phyloP scores from a whole-genome alignment of 129 eudicot species.

The Rutidosis leptorrhynchoides region DNA sequence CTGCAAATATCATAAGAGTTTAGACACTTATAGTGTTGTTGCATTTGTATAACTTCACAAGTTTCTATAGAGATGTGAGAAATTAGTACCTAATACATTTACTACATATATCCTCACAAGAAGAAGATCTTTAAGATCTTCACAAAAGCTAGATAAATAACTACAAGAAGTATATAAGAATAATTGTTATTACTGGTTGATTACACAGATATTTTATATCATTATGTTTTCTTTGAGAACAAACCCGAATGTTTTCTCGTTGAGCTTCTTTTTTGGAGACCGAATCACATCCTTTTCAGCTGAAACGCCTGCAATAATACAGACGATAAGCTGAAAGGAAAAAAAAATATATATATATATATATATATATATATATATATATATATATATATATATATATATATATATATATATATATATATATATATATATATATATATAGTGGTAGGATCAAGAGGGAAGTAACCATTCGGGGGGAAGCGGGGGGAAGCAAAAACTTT shows the following conservation, averaged over 20 bases:
- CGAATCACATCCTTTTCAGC: slow-evolving; percentile 25
- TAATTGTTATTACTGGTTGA: too few species aligned
- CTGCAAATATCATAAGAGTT: slow-evolving; percentile 39
- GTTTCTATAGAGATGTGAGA: slow-evolving; percentile 13
- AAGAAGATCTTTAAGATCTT: slow-evolving; percentile 63
- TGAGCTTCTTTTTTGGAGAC: slow-evolving; percentile 24
- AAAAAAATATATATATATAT: background rate
- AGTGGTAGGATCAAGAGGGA: too few species aligned
- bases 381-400: too few species aligned
- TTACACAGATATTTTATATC: background rate
- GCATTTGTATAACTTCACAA: too few species aligned
- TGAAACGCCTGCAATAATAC: slow-evolving; percentile 27
- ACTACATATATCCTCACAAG: slow-evolving; percentile 62
- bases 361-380: too few species aligned
- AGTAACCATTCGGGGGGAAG: too few species aligned
- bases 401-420: too few species aligned
- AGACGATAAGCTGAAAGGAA: slow-evolving; percentile 8
- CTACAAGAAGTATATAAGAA: slow-evolving; percentile 28
- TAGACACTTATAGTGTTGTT: slow-evolving; percentile 15
- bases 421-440: too few species aligned
- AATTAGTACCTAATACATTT: slow-evolving; percentile 68
- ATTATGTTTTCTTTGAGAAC: slow-evolving; percentile 21
- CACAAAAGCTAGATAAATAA: slow-evolving; percentile 36
- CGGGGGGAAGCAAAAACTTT: too few species aligned
- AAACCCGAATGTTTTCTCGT: slow-evolving; percentile 34